phyloP scores from a whole-genome alignment of 1,284 basidiomycete genomes.

The Ganoderma meredithae region DNA sequence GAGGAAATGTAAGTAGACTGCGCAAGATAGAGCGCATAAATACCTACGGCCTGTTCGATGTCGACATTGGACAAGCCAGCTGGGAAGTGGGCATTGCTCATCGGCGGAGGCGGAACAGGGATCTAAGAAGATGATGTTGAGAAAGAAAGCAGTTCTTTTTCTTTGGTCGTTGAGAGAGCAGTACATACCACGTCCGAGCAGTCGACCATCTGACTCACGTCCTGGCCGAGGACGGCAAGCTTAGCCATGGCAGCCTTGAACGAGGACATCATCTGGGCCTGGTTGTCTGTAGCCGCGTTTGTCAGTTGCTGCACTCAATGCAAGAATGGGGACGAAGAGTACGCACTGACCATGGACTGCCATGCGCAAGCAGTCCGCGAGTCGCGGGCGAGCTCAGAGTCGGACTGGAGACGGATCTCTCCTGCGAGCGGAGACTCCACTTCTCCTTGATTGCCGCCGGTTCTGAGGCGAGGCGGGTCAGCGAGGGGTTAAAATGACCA shows the following conservation, averaged over 20 bases:
- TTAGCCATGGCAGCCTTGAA: slow-evolving; percentile 40
- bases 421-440: slow-evolving; percentile 40
- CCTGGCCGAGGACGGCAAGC: slow-evolving; percentile 39
- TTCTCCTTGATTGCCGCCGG: slow-evolving; percentile 37
- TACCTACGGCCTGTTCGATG: slow-evolving; percentile 20
- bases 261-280: slow-evolving; percentile 33
- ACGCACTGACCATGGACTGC: slow-evolving; percentile 42
- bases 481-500: background rate
- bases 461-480: slow-evolving; percentile 32
- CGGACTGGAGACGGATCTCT: slow-evolving; percentile 46
- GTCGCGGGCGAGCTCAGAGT: slow-evolving; percentile 39
- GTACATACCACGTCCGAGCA: slow-evolving; percentile 32
- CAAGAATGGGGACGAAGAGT: background rate
- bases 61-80: slow-evolving; percentile 25
- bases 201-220: slow-evolving; percentile 31
- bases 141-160: no score
- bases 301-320: background rate
- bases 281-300: slow-evolving; percentile 30
- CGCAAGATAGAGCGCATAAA: background rate
- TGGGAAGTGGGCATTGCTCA: slow-evolving; percentile 20
- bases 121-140: background rate
- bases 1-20: background rate
- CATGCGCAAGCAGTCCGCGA: slow-evolving; percentile 45
- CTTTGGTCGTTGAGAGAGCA: background rate
- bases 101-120: slow-evolving; percentile 11